Percentiles rank a stretch among this genome's conserved stretches.
Evolutionary conservation across 495 filamentous ascomycete species (phyloP).

Genomic region (Podospora sp.): DNA sequence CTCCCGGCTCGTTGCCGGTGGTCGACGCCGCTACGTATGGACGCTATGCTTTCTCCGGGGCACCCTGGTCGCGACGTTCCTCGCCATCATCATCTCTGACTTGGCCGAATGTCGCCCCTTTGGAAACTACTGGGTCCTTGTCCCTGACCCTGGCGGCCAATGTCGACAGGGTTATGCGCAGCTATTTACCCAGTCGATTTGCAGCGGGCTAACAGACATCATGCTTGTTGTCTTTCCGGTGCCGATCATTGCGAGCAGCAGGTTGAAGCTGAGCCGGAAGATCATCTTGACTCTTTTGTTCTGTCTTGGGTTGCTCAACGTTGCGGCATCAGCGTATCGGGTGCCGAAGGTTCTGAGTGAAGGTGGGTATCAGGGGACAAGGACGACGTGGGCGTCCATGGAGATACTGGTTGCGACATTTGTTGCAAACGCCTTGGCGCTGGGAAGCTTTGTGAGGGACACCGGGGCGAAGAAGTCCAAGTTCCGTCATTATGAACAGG

Average conservation of each 20-base stretch:
- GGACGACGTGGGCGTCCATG: constrained; percentile 73
- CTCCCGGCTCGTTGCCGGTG: constrained; percentile 77
- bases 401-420: constrained; percentile 75
- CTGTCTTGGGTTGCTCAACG: constrained; percentile 71
- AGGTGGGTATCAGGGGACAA: constrained; percentile 67
- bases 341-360: constrained; percentile 66
- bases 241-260: constrained; percentile 73
- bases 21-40: constrained; percentile 64
- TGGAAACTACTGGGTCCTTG: constrained; percentile 82
- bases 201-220: constrained; percentile 83
- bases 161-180: constrained; percentile 83
- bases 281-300: constrained; percentile 70
- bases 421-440: constrained; percentile 73
- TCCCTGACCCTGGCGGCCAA: constrained; percentile 78
- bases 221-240: constrained; percentile 86
- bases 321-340: constrained; percentile 73
- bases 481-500: constrained; percentile 57
- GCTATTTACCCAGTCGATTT: constrained; percentile 76
- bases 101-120: constrained; percentile 86
- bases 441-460: constrained; percentile 80
- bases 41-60: constrained; percentile 69
- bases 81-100: constrained; percentile 75
- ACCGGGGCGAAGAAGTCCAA: constrained; percentile 73
- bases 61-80: constrained; percentile 72
- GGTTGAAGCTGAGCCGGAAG: constrained; percentile 66